A percentile compares a stretch with the other conserved stretches of the same genome.
phyloP scores from a whole-genome alignment of 2,329 filamentous ascomycete species.

The Nemania abortiva region DNA sequence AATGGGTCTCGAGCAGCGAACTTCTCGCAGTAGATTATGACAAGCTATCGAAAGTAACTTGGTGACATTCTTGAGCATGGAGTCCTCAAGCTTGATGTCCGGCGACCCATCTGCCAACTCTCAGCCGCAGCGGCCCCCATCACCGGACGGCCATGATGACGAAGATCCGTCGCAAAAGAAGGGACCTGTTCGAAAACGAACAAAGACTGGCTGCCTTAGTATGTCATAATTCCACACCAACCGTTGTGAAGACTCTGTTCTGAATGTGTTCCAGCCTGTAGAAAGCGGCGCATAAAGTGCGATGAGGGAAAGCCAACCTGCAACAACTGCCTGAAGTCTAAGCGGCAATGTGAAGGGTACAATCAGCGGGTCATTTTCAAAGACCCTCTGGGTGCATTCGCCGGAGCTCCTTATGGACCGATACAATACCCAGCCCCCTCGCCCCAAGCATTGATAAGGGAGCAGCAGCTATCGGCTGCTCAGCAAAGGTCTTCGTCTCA shows the following conservation, averaged over 20 bases:
- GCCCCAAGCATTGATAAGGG: constrained; percentile 59
- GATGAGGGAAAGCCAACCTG: constrained; percentile 88
- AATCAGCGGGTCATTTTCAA: constrained; percentile 86
- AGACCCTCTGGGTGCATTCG: constrained; percentile 72
- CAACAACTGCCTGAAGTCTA: constrained; percentile 88
- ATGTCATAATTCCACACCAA: constrained; percentile 54
- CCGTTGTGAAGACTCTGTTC: constrained; percentile 36
- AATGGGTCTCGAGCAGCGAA: constrained; percentile 23
- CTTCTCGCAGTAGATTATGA: constrained; percentile 29
- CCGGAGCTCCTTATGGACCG: constrained; percentile 60
- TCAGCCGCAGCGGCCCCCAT: constrained; percentile 51
- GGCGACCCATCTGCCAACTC: constrained; percentile 44
- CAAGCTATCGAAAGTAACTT: constrained; percentile 18
- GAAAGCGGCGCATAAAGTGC: constrained; percentile 95
- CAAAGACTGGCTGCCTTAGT: constrained; percentile 94
- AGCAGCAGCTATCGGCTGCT: constrained; percentile 57
- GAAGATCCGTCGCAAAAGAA: constrained; percentile 62
- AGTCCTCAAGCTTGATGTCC: constrained; percentile 45
- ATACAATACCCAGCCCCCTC: constrained; percentile 61
- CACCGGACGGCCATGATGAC: constrained; percentile 51
- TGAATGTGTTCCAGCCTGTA: constrained; percentile 73
- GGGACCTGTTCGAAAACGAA: constrained; percentile 72
- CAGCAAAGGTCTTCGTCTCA: constrained; percentile 56
- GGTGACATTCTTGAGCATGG: constrained; percentile 45
- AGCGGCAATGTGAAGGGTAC: constrained; percentile 85